Evolutionary conservation across 495 filamentous ascomycete species (phyloP), one percentile per base, ranked within the genome.

Genomic region (Neurospora sp.): DNA sequence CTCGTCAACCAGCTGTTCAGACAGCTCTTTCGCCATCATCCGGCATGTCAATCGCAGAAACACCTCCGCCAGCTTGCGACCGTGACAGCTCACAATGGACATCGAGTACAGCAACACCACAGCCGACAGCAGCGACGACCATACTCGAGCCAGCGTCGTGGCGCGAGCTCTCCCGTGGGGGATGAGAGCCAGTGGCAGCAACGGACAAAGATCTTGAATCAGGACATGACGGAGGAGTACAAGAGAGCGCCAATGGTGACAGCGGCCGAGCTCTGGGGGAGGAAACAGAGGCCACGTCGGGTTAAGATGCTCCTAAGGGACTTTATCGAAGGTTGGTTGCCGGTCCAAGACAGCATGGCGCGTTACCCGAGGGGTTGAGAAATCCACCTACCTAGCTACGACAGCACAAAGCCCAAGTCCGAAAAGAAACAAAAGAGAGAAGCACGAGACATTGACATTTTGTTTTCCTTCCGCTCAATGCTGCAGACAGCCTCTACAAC

Each of bases 291-390:
- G 75, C 96, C 96, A 15, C 89, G 86, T 79, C 86, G 92, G 77
- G 94, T 97, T 71, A 97, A 97, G 88, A 99, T 99, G 96, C 82
- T 97, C 76, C 91, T 94, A 77, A 88, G 96, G 73, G 96, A 99
- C 84, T 99, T 98, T 80, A 96, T 99, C 77, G 96, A 99, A 82
- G 94, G 94, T 97, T 79, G 74, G 83, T 73, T 42, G 45, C 17
- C 71, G 54, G 7, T 36, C 36, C 4, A 34, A 34, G 54, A 34
- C 31, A 66, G 28, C 54, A 66, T 66, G 54, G 28, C 54, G 54
- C 54, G 34, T 34, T 66, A 66, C 15, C 54, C 54, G 28, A 34
- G 54, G 11, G 28, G 28, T 66, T 66, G 54, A 59, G 48, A 66
- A 19, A 37, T 11, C 74, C n/a, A 40, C 19, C 42, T n/a, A 45